phyloP scores from a whole-genome alignment of 331 rosid species.

The Acacia pycnantha region DNA sequence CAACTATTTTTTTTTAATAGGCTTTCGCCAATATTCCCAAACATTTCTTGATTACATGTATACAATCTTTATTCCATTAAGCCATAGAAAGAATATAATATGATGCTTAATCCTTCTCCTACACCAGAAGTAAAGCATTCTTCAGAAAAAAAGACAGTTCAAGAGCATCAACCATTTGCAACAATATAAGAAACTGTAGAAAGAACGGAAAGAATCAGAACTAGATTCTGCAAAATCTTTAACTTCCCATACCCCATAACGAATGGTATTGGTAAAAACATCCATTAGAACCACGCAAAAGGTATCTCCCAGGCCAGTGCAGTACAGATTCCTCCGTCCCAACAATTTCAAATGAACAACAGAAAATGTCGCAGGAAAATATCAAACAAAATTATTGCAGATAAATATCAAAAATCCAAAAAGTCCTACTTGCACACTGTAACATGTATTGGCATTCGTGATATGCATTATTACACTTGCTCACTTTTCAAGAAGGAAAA shows the following conservation, averaged over 20 bases:
- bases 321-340: background rate
- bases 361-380: background rate
- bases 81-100: background rate
- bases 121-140: slow-evolving; percentile 12
- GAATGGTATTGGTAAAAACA: background rate
- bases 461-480: background rate
- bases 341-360: background rate
- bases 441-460: background rate
- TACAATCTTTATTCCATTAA: background rate
- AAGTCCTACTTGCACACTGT: slow-evolving; percentile 29
- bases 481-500: slow-evolving; percentile 11
- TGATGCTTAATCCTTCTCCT: background rate
- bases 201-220: background rate
- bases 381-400: background rate
- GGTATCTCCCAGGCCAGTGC: background rate
- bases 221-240: background rate
- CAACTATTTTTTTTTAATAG: background rate
- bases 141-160: background rate
- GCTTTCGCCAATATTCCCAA: background rate
- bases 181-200: background rate
- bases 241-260: background rate
- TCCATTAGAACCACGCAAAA: background rate
- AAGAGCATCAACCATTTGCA: background rate
- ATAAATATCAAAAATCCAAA: background rate
- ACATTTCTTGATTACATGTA: background rate